Base-by-base conservation (phyloP, 768 basidiomycete species). In the Pilatotrama ljubarskyi region DNA sequence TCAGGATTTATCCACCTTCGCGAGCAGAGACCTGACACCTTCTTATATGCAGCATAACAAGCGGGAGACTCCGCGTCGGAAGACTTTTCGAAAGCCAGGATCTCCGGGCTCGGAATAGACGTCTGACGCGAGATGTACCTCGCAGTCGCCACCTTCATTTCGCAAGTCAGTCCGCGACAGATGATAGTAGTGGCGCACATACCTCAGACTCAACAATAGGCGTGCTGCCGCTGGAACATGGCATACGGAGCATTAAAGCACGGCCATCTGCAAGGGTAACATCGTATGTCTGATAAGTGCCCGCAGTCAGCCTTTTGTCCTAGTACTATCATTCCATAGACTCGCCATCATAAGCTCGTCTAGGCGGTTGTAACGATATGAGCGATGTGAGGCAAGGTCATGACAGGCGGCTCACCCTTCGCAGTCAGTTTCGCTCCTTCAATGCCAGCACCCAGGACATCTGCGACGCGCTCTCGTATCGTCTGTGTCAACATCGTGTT, bases 71-170 rank as follows among this genome's bases (percentile, higher is more conserved):
- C 24, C 32, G 55, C 44, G 13, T 59, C 35, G 17, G 18, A 13
- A 41, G 8, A 20, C n/a, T 11, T 24, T 57, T 58, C 47, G 51
- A 62, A 40, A 9, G 66, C 51, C 15, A 74, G 51, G 8, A 71
- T 59, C 6, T 57, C 54, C 0, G 70, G 69, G 3, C 67, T 65
- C 43, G 73, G 74, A 17, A 74, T 67, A 5, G 73, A 68, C 14
- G 72, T 73, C 15, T 61, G 58, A 18, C 67, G 60, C 15, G 63
- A 55, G 20, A 75, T 35, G 44, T 69, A 75, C 14, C 62, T 56
- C 62, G 70, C 62, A 4, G 74, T 75, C 32, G 72, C 72, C 13
- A 68, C 63, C 73, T 74, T 41, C 32, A 5, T 25, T 26, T 5
- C 22, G 8, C 22, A 17, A 2, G 18, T 37, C 38, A 53, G 32